Conservation (phyloP, 331 rosid genomes). For the Saraca asoca region DNA sequence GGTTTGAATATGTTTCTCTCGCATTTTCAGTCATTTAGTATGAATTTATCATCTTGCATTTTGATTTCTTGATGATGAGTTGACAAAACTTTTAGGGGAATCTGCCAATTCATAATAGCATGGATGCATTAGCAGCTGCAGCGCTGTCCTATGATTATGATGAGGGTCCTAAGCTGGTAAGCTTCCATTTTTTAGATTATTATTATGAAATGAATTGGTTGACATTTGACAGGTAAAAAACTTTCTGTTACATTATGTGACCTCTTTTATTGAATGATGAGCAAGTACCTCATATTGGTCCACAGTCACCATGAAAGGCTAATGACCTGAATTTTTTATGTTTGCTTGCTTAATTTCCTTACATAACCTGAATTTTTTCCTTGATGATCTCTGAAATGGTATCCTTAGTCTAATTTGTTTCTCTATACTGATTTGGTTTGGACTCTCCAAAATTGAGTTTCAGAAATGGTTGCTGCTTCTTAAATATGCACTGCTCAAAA, state of each 20-base stretch:
- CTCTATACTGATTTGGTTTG: slow-evolving; percentile 13
- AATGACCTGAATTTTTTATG: slow-evolving; percentile 3
- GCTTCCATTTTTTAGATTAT: slow-evolving; percentile 27
- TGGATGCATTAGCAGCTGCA: slow-evolving; percentile 96
- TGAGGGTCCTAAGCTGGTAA: slow-evolving; percentile 92
- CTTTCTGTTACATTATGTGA: background rate
- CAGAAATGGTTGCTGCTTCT: slow-evolving; percentile 20
- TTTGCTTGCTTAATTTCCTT: slow-evolving; percentile 15
- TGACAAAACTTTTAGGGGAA: slow-evolving; percentile 59
- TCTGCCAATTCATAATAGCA: slow-evolving; percentile 89
- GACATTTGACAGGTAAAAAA: slow-evolving; percentile 17
- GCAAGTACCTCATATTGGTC: background rate
- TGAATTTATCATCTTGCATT: slow-evolving; percentile 20
- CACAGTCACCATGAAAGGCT: slow-evolving; percentile 6
- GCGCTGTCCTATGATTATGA: slow-evolving; percentile 80
- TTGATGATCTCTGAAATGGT: background rate
- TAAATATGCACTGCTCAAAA: too few relatives aligned
- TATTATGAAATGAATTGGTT: slow-evolving; percentile 10
- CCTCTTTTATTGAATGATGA: slow-evolving; percentile 7
- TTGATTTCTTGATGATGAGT: slow-evolving; percentile 37
- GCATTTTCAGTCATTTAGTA: slow-evolving; percentile 15
- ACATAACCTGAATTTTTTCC: slow-evolving; percentile 5
- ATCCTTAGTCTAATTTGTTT: background rate
- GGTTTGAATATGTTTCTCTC: slow-evolving; percentile 50
- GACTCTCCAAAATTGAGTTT: background rate